phyloP scores from a whole-genome alignment of 2,329 filamentous ascomycete species.

The Thermoascus crustaceus region DNA sequence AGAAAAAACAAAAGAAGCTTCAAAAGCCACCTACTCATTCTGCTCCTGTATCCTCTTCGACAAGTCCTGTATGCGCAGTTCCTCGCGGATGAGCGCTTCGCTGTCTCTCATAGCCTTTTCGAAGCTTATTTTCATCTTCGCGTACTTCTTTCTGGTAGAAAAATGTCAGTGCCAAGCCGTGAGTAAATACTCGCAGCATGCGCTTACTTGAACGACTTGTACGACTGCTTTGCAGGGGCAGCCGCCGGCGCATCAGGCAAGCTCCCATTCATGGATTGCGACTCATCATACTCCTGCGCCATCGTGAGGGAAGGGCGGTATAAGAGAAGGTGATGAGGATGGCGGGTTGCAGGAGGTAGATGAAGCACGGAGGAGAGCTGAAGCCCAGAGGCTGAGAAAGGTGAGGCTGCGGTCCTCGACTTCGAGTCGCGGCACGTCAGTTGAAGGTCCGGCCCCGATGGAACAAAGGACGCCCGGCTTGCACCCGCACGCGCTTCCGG shows the following conservation, averaged over 20 bases:
- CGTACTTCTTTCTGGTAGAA: slow-evolving; percentile 70
- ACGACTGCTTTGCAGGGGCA: slow-evolving; percentile 44
- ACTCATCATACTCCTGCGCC: slow-evolving; percentile 24
- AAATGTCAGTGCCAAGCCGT: slow-evolving; percentile 6
- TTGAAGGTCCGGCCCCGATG: slow-evolving; percentile 1
- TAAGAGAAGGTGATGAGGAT: too few species aligned
- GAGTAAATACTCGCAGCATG: background rate
- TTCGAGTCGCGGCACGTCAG: background rate
- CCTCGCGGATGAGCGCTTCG: slow-evolving; percentile 57
- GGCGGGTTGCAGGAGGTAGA: background rate
- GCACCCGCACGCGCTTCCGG: slow-evolving; percentile 18
- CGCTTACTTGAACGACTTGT: slow-evolving; percentile 59
- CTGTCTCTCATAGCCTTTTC: slow-evolving; percentile 70
- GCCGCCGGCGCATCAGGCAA: slow-evolving; percentile 22
- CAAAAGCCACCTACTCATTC: slow-evolving; percentile 64
- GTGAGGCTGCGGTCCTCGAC: background rate
- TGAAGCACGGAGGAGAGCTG: too few species aligned
- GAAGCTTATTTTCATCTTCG: slow-evolving; percentile 74
- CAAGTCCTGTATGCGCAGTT: slow-evolving; percentile 71
- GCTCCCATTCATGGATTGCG: slow-evolving; percentile 20
- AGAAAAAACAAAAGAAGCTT: background rate
- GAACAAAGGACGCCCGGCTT: slow-evolving; percentile 9
- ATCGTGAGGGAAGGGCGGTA: slow-evolving; percentile 22
- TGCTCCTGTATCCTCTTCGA: slow-evolving; percentile 79
- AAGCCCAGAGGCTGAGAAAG: background rate